Base-by-base conservation (phyloP, 371 early-diverging fungal species). In the Blyttiomyces sp. region DNA sequence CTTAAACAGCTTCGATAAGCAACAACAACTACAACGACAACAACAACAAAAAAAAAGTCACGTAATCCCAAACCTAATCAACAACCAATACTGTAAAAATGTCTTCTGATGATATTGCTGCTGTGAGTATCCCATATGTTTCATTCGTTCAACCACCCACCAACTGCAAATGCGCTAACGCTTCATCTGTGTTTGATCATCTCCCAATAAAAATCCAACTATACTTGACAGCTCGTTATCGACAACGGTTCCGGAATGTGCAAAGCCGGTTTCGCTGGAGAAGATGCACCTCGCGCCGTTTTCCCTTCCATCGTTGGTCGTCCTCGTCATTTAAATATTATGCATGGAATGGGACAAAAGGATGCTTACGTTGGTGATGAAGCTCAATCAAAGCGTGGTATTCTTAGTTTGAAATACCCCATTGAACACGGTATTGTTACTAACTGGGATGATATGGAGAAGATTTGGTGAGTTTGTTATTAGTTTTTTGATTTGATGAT, bases 391-490 rank as follows among this genome's bases (percentile, higher is more conserved):
- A 96, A 98, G 88, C 86, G 99, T 79, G 99, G 99, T 88, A 95
- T 99, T 72, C 84, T 99, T 62, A 92, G 96, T 43, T 89, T 99
- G 61, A 96, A 94, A 79, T 99, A 99, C 79, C 99, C 99, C 61
- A 98, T 99, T 78, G 98, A 99, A 80, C 99, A 99, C 88, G 99
- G 99, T 84, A 97, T 99, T 77, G 99, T 99, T 35, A 96, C 92
- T 84, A 96, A 99, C 93, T 99, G 99, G 99, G 99, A 99, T 72
- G 96, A 97, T 75, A 99, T 99, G 99, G 99, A 98, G 84, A 98
- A 98, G 85, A 99, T 99, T 75, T 99, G 99, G 88, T 75, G 39
- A 19, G 65, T 54, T 9, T 36, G 13, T 19, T 19, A 11, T 28
- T 19, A 26, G 42, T 31, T 1, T n/a, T 39, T 49, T 39, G 4